Conservation (phyloP, 2,329 filamentous ascomycete genomes). For the Lachnellula occidentalis region DNA sequence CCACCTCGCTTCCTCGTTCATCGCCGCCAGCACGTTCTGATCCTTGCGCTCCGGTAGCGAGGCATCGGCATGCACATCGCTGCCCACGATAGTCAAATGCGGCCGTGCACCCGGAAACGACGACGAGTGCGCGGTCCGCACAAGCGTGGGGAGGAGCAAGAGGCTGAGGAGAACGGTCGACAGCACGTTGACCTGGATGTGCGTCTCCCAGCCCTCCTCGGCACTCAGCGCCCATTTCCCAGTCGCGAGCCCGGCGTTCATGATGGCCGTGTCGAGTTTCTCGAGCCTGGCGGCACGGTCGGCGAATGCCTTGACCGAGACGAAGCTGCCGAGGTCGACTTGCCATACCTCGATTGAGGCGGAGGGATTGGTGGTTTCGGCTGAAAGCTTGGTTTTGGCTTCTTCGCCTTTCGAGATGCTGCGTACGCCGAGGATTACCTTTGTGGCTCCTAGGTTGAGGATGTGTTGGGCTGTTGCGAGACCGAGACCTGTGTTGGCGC, state of each 20-base stretch:
- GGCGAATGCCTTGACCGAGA: conserved; percentile 3
- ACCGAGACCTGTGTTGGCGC: conserved; percentile 39
- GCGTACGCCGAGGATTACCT: conserved; percentile 37
- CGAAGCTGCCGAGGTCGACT: conserved; percentile 3
- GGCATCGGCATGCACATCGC: conserved; percentile 33
- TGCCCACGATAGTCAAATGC: conserved; percentile 36
- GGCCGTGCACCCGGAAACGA: conserved; percentile 31
- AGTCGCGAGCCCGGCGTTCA: conserved; percentile 14
- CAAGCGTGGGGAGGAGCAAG: conserved; percentile 19
- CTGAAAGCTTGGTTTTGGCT: conserved; percentile 26
- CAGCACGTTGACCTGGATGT: conserved; percentile 25
- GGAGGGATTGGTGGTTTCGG: neutral
- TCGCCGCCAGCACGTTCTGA: conserved; percentile 12
- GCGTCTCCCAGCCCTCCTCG: conserved; percentile 15
- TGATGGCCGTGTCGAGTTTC: conserved; percentile 8
- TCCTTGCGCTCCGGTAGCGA: conserved; percentile 32
- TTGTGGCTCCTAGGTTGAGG: conserved; percentile 30
- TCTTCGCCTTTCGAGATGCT: conserved; percentile 30
- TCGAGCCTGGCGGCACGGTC: neutral
- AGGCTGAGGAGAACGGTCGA: conserved; percentile 22
- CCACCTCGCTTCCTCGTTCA: conserved; percentile 8
- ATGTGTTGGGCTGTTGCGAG: conserved; percentile 35
- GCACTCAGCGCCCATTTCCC: conserved; percentile 1
- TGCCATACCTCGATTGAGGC: conserved; percentile 28
- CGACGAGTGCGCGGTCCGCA: neutral